A percentile compares a stretch with the other conserved stretches of the same genome.
Conservation (phyloP, 2,329 filamentous ascomycete genomes). For the Alternaria conjuncta region DNA sequence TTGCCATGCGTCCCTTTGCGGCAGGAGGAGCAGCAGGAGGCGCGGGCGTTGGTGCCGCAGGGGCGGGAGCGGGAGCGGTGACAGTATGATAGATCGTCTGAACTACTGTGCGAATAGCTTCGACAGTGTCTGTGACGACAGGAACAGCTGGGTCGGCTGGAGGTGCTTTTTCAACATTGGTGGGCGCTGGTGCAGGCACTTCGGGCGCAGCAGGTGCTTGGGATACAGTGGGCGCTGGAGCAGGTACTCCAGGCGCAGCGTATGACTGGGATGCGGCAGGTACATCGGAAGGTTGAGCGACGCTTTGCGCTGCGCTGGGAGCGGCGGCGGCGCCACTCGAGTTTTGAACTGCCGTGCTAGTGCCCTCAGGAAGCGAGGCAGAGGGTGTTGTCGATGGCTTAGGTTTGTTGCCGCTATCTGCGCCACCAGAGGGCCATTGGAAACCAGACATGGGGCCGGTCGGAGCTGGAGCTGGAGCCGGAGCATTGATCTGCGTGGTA, state of each 20-base stretch:
- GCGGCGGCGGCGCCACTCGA: conserved; percentile 3
- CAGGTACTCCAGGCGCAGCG: conserved; percentile 4
- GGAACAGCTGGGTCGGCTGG: conserved; percentile 7
- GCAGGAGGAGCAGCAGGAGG: conserved; percentile 10
- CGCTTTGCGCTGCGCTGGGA: conserved; percentile 11
- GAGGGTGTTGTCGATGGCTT: conserved; percentile 9
- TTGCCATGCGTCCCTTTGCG: conserved; percentile 17
- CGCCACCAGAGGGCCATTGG: conserved; percentile 23
- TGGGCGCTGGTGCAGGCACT: conserved; percentile 7
- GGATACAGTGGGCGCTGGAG: conserved; percentile 4
- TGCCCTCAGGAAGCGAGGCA: conserved; percentile 4
- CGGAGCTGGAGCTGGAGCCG: conserved; percentile 8
- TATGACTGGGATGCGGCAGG: conserved; percentile 1
- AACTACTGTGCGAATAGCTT: conserved; percentile 17
- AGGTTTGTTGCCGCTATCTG: neutral
- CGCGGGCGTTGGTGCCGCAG: conserved; percentile 15
- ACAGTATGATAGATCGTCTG: conserved; percentile 25
- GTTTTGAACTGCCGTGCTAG: conserved; percentile 1
- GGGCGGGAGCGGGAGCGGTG: conserved; percentile 5
- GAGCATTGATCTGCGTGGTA: conserved; percentile 13
- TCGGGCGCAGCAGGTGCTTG: conserved; percentile 4
- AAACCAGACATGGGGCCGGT: conserved; percentile 27
- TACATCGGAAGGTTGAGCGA: conserved; percentile 8
- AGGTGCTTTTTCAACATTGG: neutral
- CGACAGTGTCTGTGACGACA: conserved; percentile 4